Conservation (phyloP, 2,329 filamentous ascomycete species). For the Acrodontium crateriforme region DNA sequence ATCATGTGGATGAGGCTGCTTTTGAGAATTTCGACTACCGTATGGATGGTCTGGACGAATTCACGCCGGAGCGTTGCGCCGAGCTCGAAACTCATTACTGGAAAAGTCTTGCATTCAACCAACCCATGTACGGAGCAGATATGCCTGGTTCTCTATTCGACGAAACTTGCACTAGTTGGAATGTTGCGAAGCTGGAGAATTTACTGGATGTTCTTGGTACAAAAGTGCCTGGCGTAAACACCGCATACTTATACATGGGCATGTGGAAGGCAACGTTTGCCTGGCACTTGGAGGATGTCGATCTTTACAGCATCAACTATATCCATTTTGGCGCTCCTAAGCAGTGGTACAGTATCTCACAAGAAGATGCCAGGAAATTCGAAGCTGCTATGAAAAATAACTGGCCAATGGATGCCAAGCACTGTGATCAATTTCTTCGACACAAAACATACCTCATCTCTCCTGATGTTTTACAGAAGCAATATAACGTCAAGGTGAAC, state of each 20-base stretch:
- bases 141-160: conserved; percentile 92
- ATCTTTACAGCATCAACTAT: conserved; percentile 99
- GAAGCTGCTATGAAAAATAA: conserved; percentile 89
- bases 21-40: conserved; percentile 87
- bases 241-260: conserved; percentile 89
- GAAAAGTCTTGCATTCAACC: conserved; percentile 92
- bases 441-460: conserved; percentile 98
- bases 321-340: conserved; percentile 97
- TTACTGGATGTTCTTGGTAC: conserved; percentile 85
- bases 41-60: conserved; percentile 72
- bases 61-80: conserved; percentile 78
- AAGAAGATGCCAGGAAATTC: conserved; percentile 82
- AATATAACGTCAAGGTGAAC: conserved; percentile 93
- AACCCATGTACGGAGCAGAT: conserved; percentile 89
- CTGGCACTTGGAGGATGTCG: conserved; percentile 97
- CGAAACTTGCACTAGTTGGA: conserved; percentile 74
- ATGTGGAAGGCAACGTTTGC: conserved; percentile 99
- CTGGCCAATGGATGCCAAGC: conserved; percentile 90
- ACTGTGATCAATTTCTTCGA: conserved; percentile 86
- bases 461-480: conserved; percentile 68
- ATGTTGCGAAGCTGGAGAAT: conserved; percentile 87
- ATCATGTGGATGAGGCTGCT: conserved; percentile 73
- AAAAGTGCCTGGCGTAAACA: conserved; percentile 95
- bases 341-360: conserved; percentile 99
- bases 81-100: conserved; percentile 92